Evolutionary conservation across 2,329 filamentous ascomycete species (phyloP), one percentile per base, ranked within the genome.

Genomic region (Cladosporium halotolerans): DNA sequence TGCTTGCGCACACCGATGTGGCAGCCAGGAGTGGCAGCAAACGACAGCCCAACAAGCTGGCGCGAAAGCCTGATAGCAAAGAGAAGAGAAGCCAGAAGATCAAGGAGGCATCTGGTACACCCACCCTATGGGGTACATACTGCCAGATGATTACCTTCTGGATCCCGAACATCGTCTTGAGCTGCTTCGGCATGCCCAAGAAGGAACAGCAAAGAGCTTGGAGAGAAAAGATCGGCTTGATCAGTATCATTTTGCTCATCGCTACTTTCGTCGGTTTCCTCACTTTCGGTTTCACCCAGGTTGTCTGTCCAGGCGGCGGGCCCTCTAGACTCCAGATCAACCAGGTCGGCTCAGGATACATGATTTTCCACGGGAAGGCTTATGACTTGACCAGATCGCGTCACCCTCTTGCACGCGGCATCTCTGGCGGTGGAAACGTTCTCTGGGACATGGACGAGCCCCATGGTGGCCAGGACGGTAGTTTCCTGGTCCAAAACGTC

Each of bases 401-500:
- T 23, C 93, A 99, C 69, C 89, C 90, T 6, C 79, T 82, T 2
- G 93, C 90, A 1, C 76, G 83, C 58, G 91, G 91, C 34, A 89
- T 99, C 60, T 81, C 87, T 1, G 68, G 75, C 2, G 80, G 79
- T 31, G 77, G 87, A 23, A 96, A 97, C 64, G 84, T 99, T 19
- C 76, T 99, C 11, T 97, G 83, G 65, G 90, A 96, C 67, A 74
- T 95, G n/a, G 79, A 85, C 1, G 81, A 86, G 61, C 88, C 88
- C 66, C 83, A 92, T 62, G 85, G 84, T 52, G 93, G 91, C n/a
- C 81, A 88, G 70, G 95, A 99, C 67, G 92, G 89, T 54, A 97
- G 91, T 66, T 99, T 99, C 68, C 74, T 99, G 66, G 99, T 99
- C 73, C 93, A 99, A 69, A 95, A 97, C 61, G 93, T 99, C 70